phyloP scores from a whole-genome alignment of 179 eudicot genomes.

The Silene coronaria region DNA sequence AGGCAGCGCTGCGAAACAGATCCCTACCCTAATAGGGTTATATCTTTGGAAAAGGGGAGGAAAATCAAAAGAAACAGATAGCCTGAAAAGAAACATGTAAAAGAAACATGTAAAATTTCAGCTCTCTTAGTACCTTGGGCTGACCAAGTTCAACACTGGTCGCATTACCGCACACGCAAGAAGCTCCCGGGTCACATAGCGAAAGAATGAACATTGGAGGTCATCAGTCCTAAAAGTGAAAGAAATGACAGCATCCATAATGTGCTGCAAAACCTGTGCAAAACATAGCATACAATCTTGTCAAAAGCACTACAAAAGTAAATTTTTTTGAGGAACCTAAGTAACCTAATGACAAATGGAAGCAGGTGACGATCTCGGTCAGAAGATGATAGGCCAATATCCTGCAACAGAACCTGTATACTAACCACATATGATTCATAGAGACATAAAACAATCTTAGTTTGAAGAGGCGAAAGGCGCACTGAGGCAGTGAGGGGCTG shows the following conservation, averaged over 20 bases:
- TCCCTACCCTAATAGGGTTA: neutral
- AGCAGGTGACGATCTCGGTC: too few species aligned
- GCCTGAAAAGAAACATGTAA: conserved; percentile 5
- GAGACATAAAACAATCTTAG: neutral
- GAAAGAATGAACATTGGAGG: conserved; percentile 84
- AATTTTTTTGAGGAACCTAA: neutral
- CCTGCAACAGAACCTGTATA: neutral
- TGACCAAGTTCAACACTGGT: conserved; percentile 83
- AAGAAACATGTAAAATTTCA: conserved; percentile 4
- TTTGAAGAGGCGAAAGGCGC: too few species aligned
- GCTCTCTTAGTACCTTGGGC: conserved; percentile 67
- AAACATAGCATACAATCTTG: conserved; percentile 9
- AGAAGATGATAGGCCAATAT: too few species aligned
- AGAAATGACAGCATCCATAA: conserved; percentile 76
- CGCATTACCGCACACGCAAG: conserved; percentile 90
- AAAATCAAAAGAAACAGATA: conserved; percentile 5
- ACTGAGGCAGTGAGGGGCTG: too few species aligned
- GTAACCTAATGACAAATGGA: neutral
- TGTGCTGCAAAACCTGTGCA: conserved; percentile 88
- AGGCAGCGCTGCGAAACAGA: neutral
- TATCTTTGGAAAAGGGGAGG: neutral
- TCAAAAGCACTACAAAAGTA: neutral
- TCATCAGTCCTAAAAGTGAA: conserved; percentile 70
- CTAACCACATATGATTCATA: conserved; percentile 1
- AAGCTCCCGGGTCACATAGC: conserved; percentile 71